Percentiles rank a stretch among this genome's conserved stretches.
These are phyloP conservation scores for Dillenia turbinata DNA, from an alignment of 164 flowering plant genomes.

Conservation along the genomic window DNA sequence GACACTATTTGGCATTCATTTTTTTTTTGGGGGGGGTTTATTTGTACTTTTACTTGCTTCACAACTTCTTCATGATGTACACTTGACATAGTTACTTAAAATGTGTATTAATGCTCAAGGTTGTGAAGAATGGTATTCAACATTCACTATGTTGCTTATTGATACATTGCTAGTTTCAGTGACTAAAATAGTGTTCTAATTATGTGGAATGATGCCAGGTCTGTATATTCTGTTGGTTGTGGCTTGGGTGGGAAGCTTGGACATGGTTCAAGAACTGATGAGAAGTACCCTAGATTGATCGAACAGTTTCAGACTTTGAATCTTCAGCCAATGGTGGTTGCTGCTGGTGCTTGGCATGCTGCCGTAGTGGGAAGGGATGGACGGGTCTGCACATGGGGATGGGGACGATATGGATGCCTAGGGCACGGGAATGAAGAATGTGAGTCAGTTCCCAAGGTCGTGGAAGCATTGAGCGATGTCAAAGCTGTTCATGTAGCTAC, in stretches of 20 bases:
- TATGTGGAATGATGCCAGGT: conserved; percentile 39
- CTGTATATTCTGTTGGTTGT: conserved; percentile 97
- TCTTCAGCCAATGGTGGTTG: conserved; percentile 82
- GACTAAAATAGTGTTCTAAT: no score
- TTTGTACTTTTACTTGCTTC: background rate
- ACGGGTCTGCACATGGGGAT: conserved; percentile 99
- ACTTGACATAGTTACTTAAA: background rate
- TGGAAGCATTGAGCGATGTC: conserved; percentile 59
- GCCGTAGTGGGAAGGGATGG: conserved; percentile 95
- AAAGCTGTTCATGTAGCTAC: conserved; percentile 96
- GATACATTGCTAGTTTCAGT: no score
- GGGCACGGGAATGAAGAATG: conserved; percentile 98
- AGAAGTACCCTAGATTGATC: conserved; percentile 76
- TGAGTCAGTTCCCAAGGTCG: conserved; percentile 86
- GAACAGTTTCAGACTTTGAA: conserved; percentile 76
- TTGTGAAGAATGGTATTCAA: no score
- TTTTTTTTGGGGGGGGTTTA: background rate
- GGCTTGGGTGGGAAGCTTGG: conserved; percentile 98
- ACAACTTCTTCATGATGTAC: background rate
- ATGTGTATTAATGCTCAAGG: no score
- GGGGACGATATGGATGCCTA: conserved; percentile 97
- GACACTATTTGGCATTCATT: background rate
- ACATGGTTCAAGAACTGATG: conserved; percentile 80
- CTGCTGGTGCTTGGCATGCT: conserved; percentile 99
- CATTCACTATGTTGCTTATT: no score